Base-by-base conservation (phyloP, 2,329 filamentous ascomycete genomes). In the Calonectria ilicicola region DNA sequence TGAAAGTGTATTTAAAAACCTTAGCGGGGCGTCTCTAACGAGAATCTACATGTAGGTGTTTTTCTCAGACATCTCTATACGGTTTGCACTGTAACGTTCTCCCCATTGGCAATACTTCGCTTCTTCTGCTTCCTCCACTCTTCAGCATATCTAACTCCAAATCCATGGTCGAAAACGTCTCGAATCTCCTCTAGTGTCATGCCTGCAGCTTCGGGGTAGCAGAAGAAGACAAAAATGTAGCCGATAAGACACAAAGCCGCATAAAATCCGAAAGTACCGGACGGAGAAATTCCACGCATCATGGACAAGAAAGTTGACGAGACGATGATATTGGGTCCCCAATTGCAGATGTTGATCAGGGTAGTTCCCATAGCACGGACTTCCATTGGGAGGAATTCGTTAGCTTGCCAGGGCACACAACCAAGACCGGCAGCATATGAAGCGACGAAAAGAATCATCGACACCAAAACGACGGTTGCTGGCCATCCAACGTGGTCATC, bases 141-240 rank as follows among this genome's bases (percentile, higher is more conserved):
- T 47, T 74, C 72, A 2, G 73, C 73, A 49, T 75, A 75, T 65
- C 81, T 78, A 8, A 87, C 82, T 10, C 86, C 86, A 72, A 87
- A 87, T 3, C 85, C 85, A 67, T 86, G 82, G 47, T 83, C 79
- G 74, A 89, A 89, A 23, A 89, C 84, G 51, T 86, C 85, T 23
- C 85, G 81, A 26, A 89, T 84, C 26, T 87, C 86, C 76, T 90
- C 88, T 1, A 89, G 78, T 12, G 87, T 85, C 84, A 89, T 86
- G 9, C 87, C 87, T 58, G 87, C 86, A 7, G 87, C 86, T 74
- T 89, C 86, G 1, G 87, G 87, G 72, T 88, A 89, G 74, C 81
- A 87, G 79, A 87, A 84, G 38, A 84, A 82, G 21, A 88, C 82
- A 68, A 88, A 76, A 14, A 76, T 44, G n/a, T 67, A 71, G 7